A percentile compares a stretch with the other conserved stretches of the same genome.
Evolutionary conservation across 495 filamentous ascomycete species (phyloP).

Genomic region (Opeltia flavorubescens): DNA sequence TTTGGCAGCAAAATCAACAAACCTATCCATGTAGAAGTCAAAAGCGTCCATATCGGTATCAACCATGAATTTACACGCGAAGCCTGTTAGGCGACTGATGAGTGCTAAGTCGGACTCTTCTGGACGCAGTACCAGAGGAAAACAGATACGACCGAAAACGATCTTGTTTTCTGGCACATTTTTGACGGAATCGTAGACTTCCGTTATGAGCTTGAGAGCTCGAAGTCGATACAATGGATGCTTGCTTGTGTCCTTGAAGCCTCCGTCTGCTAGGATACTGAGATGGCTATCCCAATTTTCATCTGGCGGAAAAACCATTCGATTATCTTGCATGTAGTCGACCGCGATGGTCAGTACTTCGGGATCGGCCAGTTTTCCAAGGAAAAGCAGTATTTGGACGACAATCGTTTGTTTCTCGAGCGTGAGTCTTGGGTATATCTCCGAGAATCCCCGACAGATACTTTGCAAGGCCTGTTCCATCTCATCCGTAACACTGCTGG

Average conservation of each 20-base stretch:
- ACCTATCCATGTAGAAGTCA: not conserved
- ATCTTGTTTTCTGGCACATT: constrained; percentile 1
- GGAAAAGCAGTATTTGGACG: not conserved
- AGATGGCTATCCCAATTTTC: constrained; percentile 7
- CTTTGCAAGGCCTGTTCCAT: not conserved
- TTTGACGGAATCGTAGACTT: constrained; percentile 38
- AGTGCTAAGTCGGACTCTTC: not conserved
- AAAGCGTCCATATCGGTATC: not conserved
- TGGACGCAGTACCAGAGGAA: not conserved
- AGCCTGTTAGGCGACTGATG: not conserved
- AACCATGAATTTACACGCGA: not conserved
- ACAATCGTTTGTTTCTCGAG: not conserved
- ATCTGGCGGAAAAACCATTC: constrained; percentile 1
- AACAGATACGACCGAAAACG: no score
- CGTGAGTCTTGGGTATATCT: not conserved
- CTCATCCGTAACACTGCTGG: not conserved
- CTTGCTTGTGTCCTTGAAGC: not conserved
- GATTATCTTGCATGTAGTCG: constrained; percentile 2
- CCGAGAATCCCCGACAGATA: not conserved
- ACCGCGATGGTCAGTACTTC: not conserved
- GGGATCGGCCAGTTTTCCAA: not conserved
- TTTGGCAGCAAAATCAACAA: not conserved
- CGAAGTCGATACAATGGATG: constrained; percentile 40
- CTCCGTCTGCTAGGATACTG: not conserved
- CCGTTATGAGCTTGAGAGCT: constrained; percentile 41